Base-by-base conservation (phyloP, 202 grass and related monocot species). In the Musa balbisiana region DNA sequence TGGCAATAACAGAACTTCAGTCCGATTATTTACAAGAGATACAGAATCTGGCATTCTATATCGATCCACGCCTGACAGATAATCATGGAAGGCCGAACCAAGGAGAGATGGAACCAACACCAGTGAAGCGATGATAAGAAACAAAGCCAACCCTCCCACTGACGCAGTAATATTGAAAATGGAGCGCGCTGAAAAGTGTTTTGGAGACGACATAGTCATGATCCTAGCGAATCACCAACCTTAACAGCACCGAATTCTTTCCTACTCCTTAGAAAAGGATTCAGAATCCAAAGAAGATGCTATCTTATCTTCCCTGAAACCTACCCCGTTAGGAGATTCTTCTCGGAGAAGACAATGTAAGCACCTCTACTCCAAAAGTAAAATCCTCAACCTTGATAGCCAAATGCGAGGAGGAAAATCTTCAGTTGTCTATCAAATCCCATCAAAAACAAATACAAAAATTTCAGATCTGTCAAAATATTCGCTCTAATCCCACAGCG, bases 141-240 rank as follows among this genome's bases (percentile, higher is more conserved):
- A 75, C 26, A 75, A 23, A 60, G 55, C 55, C 23, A 75, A 49
- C 24, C 22, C 73, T 43, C 73, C 73, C 73, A 75, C 73, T 60
- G 54, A 49, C 13, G 60, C 23, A 49, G 73, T 55, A 56, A 75
- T 75, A 26, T 15, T 59, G 9, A 15, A 75, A 49, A 75, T 4
- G 16, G 73, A 55, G 10, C 73, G 73, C 12, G 24, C 51, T 22
- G 10, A 22, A 49, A 33, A 12, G 17, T 15, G 33, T 56, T 75
- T 75, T 10, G 73, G 27, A 17, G 25, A 75, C 33, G 54, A 60
- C 55, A 60, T 70, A n/a, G 17, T 21, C 16, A 20, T 51, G 49
- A 20, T n/a, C 17, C 27, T 43, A 70, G 67, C 8, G 67, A 70
- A 70, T 70, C 43, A 49, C 29, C 6, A 33, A 70, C 17, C 43